Evolutionary conservation across 495 filamentous ascomycete genomes (phyloP).

Genomic region (Cladorrhinum samala): DNA sequence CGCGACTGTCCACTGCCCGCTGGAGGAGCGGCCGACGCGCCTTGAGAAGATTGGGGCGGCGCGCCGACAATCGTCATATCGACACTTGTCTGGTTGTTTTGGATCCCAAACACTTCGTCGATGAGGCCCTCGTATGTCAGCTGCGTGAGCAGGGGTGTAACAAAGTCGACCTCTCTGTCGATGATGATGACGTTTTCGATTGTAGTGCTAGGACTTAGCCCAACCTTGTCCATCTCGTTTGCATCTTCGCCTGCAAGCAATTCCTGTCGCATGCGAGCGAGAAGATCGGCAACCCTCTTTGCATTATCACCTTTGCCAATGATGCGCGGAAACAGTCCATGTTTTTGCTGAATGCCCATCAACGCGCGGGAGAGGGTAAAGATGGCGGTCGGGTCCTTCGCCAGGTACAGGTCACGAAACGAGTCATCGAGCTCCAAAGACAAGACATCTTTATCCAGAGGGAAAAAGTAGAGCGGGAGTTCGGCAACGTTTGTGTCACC

Average conservation of each 20-base stretch:
- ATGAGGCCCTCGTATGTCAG: conserved; percentile 95
- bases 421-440: conserved; percentile 85
- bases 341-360: conserved; percentile 86
- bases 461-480: conserved; percentile 81
- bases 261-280: conserved; percentile 92
- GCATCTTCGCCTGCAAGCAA: conserved; percentile 71
- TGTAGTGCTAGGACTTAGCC: conserved; percentile 76
- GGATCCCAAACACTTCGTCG: conserved; percentile 88
- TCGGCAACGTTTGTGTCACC: conserved; percentile 87
- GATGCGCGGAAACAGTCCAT: conserved; percentile 92
- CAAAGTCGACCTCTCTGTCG: conserved; percentile 89
- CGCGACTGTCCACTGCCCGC: conserved; percentile 36
- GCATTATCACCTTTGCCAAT: conserved; percentile 95
- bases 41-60: conserved; percentile 51
- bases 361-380: conserved; percentile 87
- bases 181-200: conserved; percentile 91
- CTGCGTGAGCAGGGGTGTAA: conserved; percentile 85
- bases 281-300: conserved; percentile 75
- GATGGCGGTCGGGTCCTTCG: conserved; percentile 84
- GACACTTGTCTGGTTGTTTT: conserved; percentile 85
- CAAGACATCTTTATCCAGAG: conserved; percentile 83
- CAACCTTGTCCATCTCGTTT: conserved; percentile 53
- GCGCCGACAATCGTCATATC: conserved; percentile 84
- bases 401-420: conserved; percentile 80
- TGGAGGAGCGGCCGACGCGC: conserved; percentile 37